Evolutionary conservation across 345 rosid genomes (phyloP).

Genomic region (Schrenkiella parvula): DNA sequence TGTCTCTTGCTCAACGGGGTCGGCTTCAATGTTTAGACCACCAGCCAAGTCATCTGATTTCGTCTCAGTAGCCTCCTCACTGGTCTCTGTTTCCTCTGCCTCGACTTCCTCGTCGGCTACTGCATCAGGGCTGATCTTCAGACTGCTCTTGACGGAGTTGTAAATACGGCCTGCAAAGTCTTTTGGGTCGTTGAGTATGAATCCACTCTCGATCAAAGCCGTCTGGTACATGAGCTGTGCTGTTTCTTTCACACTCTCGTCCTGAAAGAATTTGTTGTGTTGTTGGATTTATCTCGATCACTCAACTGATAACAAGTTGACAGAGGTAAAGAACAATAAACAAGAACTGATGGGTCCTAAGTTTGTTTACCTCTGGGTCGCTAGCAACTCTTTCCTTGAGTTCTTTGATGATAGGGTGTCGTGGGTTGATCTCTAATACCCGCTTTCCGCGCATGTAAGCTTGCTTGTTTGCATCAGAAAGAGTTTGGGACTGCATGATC

Average conservation of each 20-base stretch:
- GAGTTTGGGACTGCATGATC: conserved; percentile 97
- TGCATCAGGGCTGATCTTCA: conserved; percentile 73
- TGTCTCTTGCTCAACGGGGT: conserved; percentile 30
- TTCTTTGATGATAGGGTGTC: conserved; percentile 96
- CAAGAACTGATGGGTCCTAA: background rate
- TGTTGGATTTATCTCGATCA: background rate
- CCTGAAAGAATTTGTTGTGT: conserved; percentile 42
- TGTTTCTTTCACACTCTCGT: conserved; percentile 63
- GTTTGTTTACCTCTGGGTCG: conserved; percentile 68
- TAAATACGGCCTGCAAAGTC: conserved; percentile 84
- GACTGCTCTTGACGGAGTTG: conserved; percentile 67
- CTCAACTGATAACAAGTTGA: background rate
- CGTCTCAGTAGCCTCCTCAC: conserved; percentile 17
- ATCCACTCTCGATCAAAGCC: conserved; percentile 96
- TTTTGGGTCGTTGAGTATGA: conserved; percentile 66
- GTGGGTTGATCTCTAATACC: conserved; percentile 91
- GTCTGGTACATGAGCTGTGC: conserved; percentile 92
- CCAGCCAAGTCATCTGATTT: conserved; percentile 36
- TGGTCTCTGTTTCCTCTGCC: conserved; percentile 50
- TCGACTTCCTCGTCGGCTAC: conserved; percentile 73
- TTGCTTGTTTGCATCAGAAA: conserved; percentile 84
- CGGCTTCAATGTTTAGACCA: conserved; percentile 29
- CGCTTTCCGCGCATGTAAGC: conserved; percentile 95
- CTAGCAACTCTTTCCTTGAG: conserved; percentile 75
- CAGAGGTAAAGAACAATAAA: background rate